phyloP scores from a whole-genome alignment of 2,329 filamentous ascomycete genomes.

The Pyricularia grisea region DNA sequence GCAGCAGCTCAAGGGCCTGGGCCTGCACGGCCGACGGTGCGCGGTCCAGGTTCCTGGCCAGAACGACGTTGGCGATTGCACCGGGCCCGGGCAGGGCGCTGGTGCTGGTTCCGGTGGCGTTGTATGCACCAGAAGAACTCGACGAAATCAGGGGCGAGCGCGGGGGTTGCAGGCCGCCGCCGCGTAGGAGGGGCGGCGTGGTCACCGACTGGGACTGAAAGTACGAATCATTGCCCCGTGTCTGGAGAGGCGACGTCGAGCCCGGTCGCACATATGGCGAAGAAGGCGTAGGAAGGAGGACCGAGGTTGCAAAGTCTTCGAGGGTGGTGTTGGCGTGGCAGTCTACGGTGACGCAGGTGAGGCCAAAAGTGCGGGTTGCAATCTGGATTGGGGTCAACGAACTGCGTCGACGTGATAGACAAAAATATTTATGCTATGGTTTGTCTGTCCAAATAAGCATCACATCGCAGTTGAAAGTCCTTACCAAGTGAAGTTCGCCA shows the following conservation, averaged over 20 bases:
- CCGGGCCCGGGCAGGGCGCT: conserved; percentile 10
- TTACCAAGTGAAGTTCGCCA: conserved; percentile 63
- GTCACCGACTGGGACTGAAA: conserved; percentile 10
- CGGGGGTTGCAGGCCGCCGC: conserved; percentile 5
- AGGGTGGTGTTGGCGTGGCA: conserved; percentile 67
- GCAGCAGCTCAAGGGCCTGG: conserved; percentile 69
- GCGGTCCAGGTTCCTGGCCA: conserved; percentile 70
- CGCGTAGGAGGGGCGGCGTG: background rate
- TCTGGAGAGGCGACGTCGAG: conserved; percentile 9
- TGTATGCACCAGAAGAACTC: conserved; percentile 6
- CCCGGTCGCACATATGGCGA: conserved; percentile 17
- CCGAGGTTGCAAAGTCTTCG: conserved; percentile 67
- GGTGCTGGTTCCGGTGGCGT: conserved; percentile 5
- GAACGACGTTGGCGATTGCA: conserved; percentile 67
- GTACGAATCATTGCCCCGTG: conserved; percentile 12
- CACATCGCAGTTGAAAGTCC: conserved; percentile 4
- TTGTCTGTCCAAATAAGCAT: background rate
- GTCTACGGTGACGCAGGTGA: conserved; percentile 60
- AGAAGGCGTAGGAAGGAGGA: conserved; percentile 46
- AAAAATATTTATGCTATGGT: background rate
- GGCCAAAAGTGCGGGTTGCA: conserved; percentile 60
- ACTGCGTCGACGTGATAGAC: background rate
- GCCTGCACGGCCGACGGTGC: conserved; percentile 73
- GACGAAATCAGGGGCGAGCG: conserved; percentile 19
- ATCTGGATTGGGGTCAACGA: conserved; percentile 36